Base-by-base conservation (phyloP, 805 yeast species). In the Suhomyces kilbournensis region DNA sequence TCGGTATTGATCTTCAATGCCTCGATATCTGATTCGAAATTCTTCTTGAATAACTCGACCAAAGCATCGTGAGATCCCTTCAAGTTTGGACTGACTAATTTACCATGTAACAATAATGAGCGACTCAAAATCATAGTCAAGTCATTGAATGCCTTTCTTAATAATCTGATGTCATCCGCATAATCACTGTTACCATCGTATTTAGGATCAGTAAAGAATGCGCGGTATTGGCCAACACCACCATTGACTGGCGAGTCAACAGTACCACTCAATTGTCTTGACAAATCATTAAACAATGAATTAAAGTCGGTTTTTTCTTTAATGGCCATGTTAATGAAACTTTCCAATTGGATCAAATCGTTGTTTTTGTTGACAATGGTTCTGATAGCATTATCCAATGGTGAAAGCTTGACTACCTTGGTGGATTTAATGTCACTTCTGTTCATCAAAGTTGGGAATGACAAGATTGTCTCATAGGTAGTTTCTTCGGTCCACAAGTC, bases 161-260 rank as follows among this genome's bases (percentile, higher is more conserved):
- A 72, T 54, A 72, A 65, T 49, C 72, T 64, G 39, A 72, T 56
- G 47, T 66, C 66, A 23, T 64, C 60, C 3, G 61, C 62, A 49
- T 70, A 65, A 23, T 66, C 70, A 7, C 66, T 68, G 53, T 66
- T 68, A 6, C 67, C 72, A 28, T 62, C 67, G 49, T 69, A 69
- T 48, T 66, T 66, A 1, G 68, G 58, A 47, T 76, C 78, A 35
- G 66, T 68, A 63, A 88, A 81, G 64, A 90, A 89, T 2, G 80
- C 80, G 51, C 92, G 77, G 69, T 88, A 90, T 64, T 87, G 90
- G 2, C 90, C 88, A 56, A 90, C 88, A 53, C 97, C 97, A 34
- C 97, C 97, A 65, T 90, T 90, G 5, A 90, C 93, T 3, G 97
- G 97, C 0, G 97, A 83, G 65, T 90, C 96, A 50, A 91, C 92